Conservation (phyloP, 345 rosid species). For the Stellera chamaejasme region DNA sequence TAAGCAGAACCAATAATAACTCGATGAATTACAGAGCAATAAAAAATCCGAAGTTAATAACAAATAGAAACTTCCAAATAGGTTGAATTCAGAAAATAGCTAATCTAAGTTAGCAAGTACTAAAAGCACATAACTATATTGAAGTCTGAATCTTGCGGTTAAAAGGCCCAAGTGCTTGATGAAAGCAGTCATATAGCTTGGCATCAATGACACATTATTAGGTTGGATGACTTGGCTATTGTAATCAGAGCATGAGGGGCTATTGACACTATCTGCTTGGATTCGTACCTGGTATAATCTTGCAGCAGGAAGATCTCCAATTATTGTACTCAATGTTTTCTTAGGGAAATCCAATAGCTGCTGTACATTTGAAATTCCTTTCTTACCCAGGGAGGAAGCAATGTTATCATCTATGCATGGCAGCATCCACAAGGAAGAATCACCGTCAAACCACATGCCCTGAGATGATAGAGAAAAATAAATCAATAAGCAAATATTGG, state of each 20-base stretch:
- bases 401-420: slow-evolving; percentile 82
- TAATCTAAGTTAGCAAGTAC: too few species aligned
- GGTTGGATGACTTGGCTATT: too few species aligned
- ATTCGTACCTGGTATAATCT: slow-evolving; percentile 58
- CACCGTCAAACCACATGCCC: slow-evolving; percentile 88
- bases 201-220: too few species aligned
- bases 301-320: slow-evolving; percentile 43
- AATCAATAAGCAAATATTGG: neutral
- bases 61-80: too few species aligned
- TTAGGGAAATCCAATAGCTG: slow-evolving; percentile 66
- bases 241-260: too few species aligned
- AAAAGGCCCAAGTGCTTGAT: neutral
- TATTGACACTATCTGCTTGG: neutral
- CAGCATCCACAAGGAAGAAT: slow-evolving; percentile 78
- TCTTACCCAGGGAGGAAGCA: slow-evolving; percentile 28
- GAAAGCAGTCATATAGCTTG: neutral
- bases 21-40: slow-evolving; percentile 1
- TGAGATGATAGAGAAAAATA: slow-evolving; percentile 12
- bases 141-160: neutral
- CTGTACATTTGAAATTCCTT: slow-evolving; percentile 55
- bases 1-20: neutral
- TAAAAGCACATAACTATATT: too few species aligned
- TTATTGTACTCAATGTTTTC: slow-evolving; percentile 41
- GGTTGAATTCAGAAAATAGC: too few species aligned
- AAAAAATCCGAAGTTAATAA: neutral